A percentile compares a stretch with the other conserved stretches of the same genome.
Evolutionary conservation across 2,329 filamentous ascomycete species (phyloP).

Genomic region (Fusarium redolens): DNA sequence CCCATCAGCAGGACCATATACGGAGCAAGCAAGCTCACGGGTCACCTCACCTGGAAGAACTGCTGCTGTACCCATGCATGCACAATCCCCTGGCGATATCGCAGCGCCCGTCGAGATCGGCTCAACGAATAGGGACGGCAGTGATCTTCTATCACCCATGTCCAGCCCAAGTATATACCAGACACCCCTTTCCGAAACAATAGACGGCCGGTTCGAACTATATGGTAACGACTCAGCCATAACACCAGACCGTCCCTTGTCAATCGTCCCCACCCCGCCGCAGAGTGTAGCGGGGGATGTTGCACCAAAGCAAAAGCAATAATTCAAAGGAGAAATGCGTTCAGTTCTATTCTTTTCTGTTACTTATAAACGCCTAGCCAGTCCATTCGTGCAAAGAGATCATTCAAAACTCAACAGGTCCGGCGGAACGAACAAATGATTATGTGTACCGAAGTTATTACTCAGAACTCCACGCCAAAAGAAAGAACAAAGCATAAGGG

Average conservation of each 20-base stretch:
- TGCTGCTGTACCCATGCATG: constrained; percentile 57
- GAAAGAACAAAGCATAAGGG: constrained; percentile 20
- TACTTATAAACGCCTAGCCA: constrained; percentile 46
- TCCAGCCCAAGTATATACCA: constrained; percentile 35
- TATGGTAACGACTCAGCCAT: constrained; percentile 52
- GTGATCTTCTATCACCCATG: constrained; percentile 32
- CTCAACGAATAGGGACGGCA: constrained; percentile 43
- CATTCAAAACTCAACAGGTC: constrained; percentile 38
- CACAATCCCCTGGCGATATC: constrained; percentile 63
- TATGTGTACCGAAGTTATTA: constrained; percentile 32
- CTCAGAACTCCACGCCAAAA: constrained; percentile 43
- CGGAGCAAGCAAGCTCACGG: constrained; percentile 48
- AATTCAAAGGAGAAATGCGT: constrained; percentile 16
- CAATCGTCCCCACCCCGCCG: constrained; percentile 42
- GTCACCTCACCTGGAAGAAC: constrained; percentile 48
- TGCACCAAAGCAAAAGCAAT: constrained; percentile 11
- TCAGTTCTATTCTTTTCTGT: constrained; percentile 35
- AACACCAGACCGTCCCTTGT: constrained; percentile 30
- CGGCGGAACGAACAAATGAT: constrained; percentile 33
- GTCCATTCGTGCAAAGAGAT: constrained; percentile 39
- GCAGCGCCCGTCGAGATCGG: constrained; percentile 66
- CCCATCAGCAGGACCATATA: constrained; percentile 60
- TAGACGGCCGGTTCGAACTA: constrained; percentile 56
- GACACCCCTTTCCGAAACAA: constrained; percentile 43
- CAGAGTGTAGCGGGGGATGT: constrained; percentile 32